phyloP scores from a whole-genome alignment of 352 stramenopile species.

The Phytopythium litorale region DNA sequence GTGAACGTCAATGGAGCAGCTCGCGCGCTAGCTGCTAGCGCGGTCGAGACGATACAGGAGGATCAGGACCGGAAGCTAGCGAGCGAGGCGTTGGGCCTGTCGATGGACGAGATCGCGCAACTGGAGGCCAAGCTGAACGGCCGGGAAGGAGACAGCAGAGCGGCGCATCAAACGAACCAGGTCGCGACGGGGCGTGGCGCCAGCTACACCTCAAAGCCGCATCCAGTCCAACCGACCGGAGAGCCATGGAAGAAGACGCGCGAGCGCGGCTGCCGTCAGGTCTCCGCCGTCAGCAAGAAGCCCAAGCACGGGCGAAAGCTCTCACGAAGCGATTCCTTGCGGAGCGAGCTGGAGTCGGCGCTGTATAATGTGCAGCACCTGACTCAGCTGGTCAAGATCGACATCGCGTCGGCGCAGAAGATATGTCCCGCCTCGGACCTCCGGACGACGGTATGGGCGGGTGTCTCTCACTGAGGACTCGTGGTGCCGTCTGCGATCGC shows the following conservation, averaged over 20 bases:
- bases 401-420: conserved; percentile 64
- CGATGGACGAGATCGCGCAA: conserved; percentile 59
- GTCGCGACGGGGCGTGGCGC: no score
- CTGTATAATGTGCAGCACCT: conserved; percentile 63
- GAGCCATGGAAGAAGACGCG: not conserved
- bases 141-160: conserved; percentile 2
- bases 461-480: not conserved
- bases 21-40: conserved; percentile 26
- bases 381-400: conserved; percentile 64
- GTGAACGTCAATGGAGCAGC: conserved; percentile 49
- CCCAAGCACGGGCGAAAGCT: not conserved
- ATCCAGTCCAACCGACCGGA: not conserved
- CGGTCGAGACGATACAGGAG: conserved; percentile 42
- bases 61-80: conserved; percentile 52
- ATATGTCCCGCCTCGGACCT: conserved; percentile 63
- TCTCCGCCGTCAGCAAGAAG: not conserved
- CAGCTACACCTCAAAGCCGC: not conserved
- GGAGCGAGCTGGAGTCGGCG: conserved; percentile 51
- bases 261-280: not conserved
- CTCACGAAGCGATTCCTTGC: conserved; percentile 20
- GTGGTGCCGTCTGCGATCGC: not conserved
- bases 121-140: conserved; percentile 55
- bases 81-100: conserved; percentile 59
- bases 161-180: not conserved
- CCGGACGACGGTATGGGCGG: conserved; percentile 36